A percentile compares a stretch with the other conserved stretches of the same genome.
Evolutionary conservation across 1,139 yeast species (phyloP).

Genomic region (Hanseniaspora uvarum): DNA sequence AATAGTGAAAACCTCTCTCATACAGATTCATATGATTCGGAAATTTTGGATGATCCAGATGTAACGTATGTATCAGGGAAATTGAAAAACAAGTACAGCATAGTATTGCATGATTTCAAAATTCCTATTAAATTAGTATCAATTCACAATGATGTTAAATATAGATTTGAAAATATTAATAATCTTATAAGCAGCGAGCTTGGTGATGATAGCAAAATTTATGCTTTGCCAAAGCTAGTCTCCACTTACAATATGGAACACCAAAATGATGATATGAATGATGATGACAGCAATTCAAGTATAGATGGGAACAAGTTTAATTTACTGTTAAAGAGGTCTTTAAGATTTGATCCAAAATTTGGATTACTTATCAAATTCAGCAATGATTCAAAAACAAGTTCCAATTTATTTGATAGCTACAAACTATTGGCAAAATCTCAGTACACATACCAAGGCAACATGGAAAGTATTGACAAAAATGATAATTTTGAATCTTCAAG

Average conservation of each 20-base stretch:
- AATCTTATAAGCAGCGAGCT: background rate
- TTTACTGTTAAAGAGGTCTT: slow-evolving; percentile 1
- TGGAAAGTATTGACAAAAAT: background rate
- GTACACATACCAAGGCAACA: background rate
- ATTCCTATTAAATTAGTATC: slow-evolving; percentile 9
- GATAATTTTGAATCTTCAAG: slow-evolving; percentile 6
- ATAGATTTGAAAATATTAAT: slow-evolving; percentile 12
- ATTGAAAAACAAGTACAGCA: slow-evolving; percentile 5
- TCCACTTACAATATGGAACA: background rate
- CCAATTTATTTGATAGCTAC: slow-evolving; percentile 8
- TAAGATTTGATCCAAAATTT: slow-evolving; percentile 14
- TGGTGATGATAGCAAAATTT: background rate
- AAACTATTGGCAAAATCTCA: slow-evolving; percentile 10
- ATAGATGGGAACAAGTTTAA: slow-evolving; percentile 8
- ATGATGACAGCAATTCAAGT: background rate
- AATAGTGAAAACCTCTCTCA: background rate
- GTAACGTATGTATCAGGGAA: background rate
- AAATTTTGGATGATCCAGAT: slow-evolving; percentile 5
- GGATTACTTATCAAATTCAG: slow-evolving; percentile 12
- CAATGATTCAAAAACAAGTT: background rate
- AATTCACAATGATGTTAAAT: slow-evolving; percentile 5
- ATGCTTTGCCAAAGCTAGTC: slow-evolving; percentile 7
- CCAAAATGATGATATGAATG: background rate
- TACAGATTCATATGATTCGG: background rate
- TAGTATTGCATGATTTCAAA: slow-evolving; percentile 9